A percentile compares a stretch with the other conserved stretches of the same genome.
Conservation (phyloP, 2,329 filamentous ascomycete species). For the Calonectria crousiana region DNA sequence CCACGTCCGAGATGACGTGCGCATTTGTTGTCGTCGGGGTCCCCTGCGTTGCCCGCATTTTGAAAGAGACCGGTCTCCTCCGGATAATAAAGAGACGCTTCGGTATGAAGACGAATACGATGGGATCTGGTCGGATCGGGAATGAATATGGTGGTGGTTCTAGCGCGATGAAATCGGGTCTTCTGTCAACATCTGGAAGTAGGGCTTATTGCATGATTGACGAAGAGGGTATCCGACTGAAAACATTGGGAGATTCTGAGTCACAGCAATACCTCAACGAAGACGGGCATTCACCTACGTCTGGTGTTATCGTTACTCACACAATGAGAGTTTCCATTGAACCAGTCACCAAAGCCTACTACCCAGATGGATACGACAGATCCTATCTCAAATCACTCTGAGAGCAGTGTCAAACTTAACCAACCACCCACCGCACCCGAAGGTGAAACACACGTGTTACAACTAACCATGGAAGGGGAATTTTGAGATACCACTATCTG, state of each 20-base stretch:
- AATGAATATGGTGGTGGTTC: background rate
- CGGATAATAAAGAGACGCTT: background rate
- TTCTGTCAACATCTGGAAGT: background rate
- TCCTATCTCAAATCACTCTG: background rate
- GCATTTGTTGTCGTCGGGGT: background rate
- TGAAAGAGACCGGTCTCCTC: background rate
- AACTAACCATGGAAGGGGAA: background rate
- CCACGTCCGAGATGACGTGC: background rate
- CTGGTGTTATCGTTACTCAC: background rate
- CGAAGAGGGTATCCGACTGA: background rate
- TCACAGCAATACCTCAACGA: background rate
- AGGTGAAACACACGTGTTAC: too few species aligned
- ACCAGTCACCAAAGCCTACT: background rate
- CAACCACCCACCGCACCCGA: background rate
- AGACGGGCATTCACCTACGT: too few species aligned
- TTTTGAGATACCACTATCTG: too few species aligned
- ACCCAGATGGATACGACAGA: background rate
- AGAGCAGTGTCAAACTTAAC: background rate
- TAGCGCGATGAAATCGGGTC: background rate
- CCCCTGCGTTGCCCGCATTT: background rate
- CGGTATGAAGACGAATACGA: background rate
- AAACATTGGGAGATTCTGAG: background rate
- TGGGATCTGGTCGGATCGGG: background rate
- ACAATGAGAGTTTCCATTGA: background rate
- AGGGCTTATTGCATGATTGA: background rate